Conservation (phyloP, 352 stramenopile genomes). For the Phytophthora quininea region DNA sequence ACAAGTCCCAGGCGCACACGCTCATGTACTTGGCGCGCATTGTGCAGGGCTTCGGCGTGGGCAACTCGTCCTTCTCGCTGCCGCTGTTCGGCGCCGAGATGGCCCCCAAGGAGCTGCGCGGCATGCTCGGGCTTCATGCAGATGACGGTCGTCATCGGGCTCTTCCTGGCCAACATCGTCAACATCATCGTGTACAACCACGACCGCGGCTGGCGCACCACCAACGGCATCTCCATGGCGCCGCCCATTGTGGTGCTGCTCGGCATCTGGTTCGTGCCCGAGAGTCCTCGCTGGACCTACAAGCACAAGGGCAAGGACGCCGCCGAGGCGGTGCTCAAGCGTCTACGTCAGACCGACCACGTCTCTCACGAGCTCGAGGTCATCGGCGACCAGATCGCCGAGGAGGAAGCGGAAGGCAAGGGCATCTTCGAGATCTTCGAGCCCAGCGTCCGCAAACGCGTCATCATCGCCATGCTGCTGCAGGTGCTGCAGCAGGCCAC, state of each 20-base stretch:
- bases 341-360: constrained; percentile 13
- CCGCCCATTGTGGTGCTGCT: constrained; percentile 10
- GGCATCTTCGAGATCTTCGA: constrained; percentile 34
- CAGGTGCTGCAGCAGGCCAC: too few species aligned
- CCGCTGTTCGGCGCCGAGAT: too few species aligned
- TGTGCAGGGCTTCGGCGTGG: too few species aligned
- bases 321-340: constrained; percentile 9
- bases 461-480: constrained; percentile 7
- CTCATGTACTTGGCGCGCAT: neutral
- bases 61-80: too few species aligned
- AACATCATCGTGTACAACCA: constrained; percentile 24
- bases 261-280: constrained; percentile 17
- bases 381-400: constrained; percentile 31
- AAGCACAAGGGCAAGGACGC: constrained; percentile 10
- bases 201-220: constrained; percentile 25
- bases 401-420: constrained; percentile 26
- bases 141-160: constrained; percentile 5
- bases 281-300: constrained; percentile 16
- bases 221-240: constrained; percentile 15
- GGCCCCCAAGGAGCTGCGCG: too few species aligned
- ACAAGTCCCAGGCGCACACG: constrained; percentile 20
- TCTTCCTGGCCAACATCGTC: constrained; percentile 24
- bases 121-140: too few species aligned
- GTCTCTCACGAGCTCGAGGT: constrained; percentile 15
- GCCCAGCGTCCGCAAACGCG: constrained; percentile 18